Conservation (phyloP, 2,329 filamentous ascomycete genomes). For the Hortaea werneckii region DNA sequence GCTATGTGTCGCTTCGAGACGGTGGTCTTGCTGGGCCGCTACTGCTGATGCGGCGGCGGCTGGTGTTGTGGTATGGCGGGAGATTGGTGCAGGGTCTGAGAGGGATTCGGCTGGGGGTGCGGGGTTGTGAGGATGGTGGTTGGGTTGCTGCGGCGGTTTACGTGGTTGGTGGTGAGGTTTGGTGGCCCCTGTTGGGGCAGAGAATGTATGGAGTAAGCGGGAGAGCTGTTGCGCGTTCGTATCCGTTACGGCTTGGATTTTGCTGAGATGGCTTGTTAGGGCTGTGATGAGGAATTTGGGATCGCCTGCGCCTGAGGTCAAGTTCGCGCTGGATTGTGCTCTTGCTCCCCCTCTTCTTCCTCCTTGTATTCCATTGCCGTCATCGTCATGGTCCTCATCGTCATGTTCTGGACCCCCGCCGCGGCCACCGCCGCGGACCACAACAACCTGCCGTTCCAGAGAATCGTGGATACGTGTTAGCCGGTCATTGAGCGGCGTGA, state of each 20-base stretch:
- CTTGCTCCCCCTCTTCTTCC: too few relatives aligned
- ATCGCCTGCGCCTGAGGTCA: constrained; percentile 12
- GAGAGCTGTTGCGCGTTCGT: constrained; percentile 16
- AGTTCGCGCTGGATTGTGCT: background rate
- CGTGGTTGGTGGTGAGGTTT: constrained; percentile 5
- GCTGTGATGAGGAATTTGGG: constrained; percentile 18
- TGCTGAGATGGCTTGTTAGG: constrained; percentile 18
- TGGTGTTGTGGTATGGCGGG: too few relatives aligned
- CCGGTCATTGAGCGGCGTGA: constrained; percentile 18
- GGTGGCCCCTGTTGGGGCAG: constrained; percentile 3
- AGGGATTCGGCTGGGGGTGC: too few relatives aligned
- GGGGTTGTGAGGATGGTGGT: too few relatives aligned
- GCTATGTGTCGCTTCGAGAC: constrained; percentile 13
- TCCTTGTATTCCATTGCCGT: too few relatives aligned
- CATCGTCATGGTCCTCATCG: too few relatives aligned
- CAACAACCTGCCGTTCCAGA: constrained; percentile 9
- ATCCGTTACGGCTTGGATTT: constrained; percentile 21
- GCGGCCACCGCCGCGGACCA: background rate
- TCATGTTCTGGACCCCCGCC: too few relatives aligned
- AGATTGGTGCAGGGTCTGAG: too few relatives aligned
- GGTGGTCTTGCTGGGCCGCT: constrained; percentile 6
- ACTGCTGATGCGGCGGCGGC: constrained; percentile 5
- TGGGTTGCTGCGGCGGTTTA: constrained; percentile 2
- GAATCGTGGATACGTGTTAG: constrained; percentile 13
- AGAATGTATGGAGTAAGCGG: too few relatives aligned